Evolutionary conservation across 257 asterid genomes (phyloP), one percentile per base, ranked within the genome.

Genomic region (Pogostemon cablin): DNA sequence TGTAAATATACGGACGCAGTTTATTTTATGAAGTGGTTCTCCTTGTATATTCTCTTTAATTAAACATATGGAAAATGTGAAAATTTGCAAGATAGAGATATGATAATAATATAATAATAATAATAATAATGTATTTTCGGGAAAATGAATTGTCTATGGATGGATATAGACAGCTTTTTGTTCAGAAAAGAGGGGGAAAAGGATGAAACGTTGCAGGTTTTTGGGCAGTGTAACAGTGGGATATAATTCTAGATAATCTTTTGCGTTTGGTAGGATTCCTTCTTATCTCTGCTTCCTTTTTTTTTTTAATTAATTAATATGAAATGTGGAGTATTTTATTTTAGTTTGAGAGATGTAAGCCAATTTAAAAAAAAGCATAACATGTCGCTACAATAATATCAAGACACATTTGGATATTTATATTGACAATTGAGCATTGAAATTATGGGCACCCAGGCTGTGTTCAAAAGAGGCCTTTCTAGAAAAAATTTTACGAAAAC

Each of bases 1-100:
- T 71, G 88, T 80, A 69, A 55, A 83, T 68, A 76, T 67, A 73
- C 59, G 77, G 74, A 59, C 47, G 58, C 43, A 37, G 70, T 50
- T 50, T 50, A 46, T 44, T 39, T 4, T 50, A n/a, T 50, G 3
- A 15, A 9, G 35, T 40, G 68, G 73, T 38, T 25, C 42, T 12
- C 9, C 54, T 52, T 67, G 67, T 72, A 67, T 54, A 61, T 71
- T 47, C 58, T 65, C 15, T 65, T 48, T 67, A 43, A 41, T 17
- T 52, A 53, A 25, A 60, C 76, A 76, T 76, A 35, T 67, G 59
- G 34, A 42, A 62, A 75, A 75, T 53, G 75, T 75, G 65, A 62
- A 63, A 60, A 25, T 38, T 37, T 60, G 74, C 39, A 20, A 62
- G 6, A 38, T 1, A n/a, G 10, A 40, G 37, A 67, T 60, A 50